These are phyloP conservation scores for Pseudofabraea citricarpa DNA, from an alignment of 2,329 filamentous ascomycete species.

Conservation along the genomic window DNA sequence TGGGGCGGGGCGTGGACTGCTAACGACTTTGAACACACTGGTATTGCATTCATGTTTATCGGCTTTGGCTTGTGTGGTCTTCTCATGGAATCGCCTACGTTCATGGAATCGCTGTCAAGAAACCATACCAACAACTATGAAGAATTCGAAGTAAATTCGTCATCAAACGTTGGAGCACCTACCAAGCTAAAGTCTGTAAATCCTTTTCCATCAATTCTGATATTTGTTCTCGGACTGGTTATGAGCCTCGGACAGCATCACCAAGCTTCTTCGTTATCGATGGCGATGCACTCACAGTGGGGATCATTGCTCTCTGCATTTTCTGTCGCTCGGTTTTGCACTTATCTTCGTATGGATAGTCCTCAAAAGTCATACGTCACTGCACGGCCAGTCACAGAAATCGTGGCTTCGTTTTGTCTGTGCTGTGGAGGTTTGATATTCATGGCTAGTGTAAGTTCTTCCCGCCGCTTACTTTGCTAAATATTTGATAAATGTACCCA, in stretches of 20 bases:
- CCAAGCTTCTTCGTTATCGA: slow-evolving; percentile 3
- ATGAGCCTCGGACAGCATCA: slow-evolving; percentile 4
- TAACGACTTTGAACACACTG: slow-evolving; percentile 7
- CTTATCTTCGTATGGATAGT: slow-evolving; percentile 3
- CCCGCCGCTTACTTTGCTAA: too few species aligned
- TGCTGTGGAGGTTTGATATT: slow-evolving; percentile 6
- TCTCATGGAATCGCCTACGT: slow-evolving; percentile 7
- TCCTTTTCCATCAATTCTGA: slow-evolving; percentile 6
- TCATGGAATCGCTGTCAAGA: slow-evolving; percentile 4
- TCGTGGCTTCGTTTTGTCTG: slow-evolving; percentile 6
- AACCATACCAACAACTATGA: slow-evolving; percentile 1
- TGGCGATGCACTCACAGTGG: slow-evolving; percentile 7
- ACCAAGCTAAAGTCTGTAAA: slow-evolving; percentile 4
- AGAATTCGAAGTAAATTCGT: slow-evolving; percentile 3
- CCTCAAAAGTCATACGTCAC: slow-evolving; percentile 3
- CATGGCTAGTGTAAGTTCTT: slow-evolving; percentile 9
- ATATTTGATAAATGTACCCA: not conserved
- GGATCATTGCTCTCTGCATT: slow-evolving; percentile 4
- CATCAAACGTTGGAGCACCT: not conserved
- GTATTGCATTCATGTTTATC: slow-evolving; percentile 6
- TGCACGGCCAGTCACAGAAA: slow-evolving; percentile 4
- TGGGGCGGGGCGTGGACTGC: slow-evolving; percentile 6
- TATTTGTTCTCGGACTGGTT: slow-evolving; percentile 6
- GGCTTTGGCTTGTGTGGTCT: slow-evolving; percentile 7
- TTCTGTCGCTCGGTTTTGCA: slow-evolving; percentile 4